These are phyloP conservation scores for Mortierella antarctica DNA, from an alignment of 192 early-diverging fungal species.

Conservation along the genomic window DNA sequence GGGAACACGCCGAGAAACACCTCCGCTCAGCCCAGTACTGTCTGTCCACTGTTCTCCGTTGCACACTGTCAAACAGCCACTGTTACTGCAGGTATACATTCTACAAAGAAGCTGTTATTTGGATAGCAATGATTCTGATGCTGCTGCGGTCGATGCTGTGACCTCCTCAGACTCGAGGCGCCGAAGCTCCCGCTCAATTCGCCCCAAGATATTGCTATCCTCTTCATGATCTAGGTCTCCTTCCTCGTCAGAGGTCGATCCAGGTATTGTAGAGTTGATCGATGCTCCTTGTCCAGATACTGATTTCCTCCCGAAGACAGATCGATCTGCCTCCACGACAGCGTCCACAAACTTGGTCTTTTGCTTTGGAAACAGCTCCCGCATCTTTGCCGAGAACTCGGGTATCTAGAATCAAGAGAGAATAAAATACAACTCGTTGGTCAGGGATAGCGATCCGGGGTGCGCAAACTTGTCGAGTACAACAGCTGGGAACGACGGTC, in stretches of 20 bases:
- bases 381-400: constrained; percentile 53
- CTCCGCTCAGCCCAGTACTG: too few relatives aligned
- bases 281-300: not conserved
- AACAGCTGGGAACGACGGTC: too few relatives aligned
- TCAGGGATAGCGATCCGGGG: not conserved
- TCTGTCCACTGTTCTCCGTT: too few relatives aligned
- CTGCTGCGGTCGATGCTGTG: not conserved
- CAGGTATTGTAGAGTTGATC: not conserved
- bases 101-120: too few relatives aligned
- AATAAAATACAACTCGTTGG: not conserved
- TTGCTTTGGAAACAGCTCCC: constrained; percentile 49
- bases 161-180: constrained; percentile 27
- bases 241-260: constrained; percentile 15
- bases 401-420: constrained; percentile 34
- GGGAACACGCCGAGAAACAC: too few relatives aligned
- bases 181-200: constrained; percentile 34
- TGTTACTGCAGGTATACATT: too few relatives aligned
- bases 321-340: constrained; percentile 33
- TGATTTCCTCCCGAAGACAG: constrained; percentile 34
- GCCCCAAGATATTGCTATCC: constrained; percentile 32
- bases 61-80: too few relatives aligned
- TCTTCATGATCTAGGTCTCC: constrained; percentile 48
- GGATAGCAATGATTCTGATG: not conserved
- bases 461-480: too few relatives aligned
- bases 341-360: constrained; percentile 51